A percentile compares a stretch with the other conserved stretches of the same genome.
Evolutionary conservation across 768 basidiomycete genomes (phyloP).

Genomic region (Phallus indusiatus): DNA sequence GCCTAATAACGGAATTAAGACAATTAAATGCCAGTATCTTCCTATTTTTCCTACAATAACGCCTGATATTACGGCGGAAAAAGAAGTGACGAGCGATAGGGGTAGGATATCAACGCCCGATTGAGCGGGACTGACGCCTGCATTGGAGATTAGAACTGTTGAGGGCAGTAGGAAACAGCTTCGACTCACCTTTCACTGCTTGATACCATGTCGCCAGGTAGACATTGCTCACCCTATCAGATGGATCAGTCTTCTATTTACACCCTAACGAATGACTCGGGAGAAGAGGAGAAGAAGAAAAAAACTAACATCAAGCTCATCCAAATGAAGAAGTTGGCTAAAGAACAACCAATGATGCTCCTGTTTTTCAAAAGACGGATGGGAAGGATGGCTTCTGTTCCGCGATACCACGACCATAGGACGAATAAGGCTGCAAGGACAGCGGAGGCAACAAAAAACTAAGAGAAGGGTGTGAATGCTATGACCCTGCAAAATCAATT

Average conservation of each 20-base stretch:
- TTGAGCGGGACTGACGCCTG: conserved; percentile 4
- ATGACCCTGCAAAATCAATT: not conserved
- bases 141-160: not conserved
- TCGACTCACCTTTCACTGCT: conserved; percentile 3
- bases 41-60: conserved; percentile 5
- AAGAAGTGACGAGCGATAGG: conserved; percentile 1
- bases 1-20: not conserved
- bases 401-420: conserved; percentile 2
- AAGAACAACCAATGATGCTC: not conserved
- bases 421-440: not conserved
- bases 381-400: conserved; percentile 1
- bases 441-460: conserved; percentile 3
- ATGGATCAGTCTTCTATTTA: not conserved
- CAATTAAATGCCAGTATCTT: conserved; percentile 4
- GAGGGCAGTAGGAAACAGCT: not conserved
- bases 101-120: conserved; percentile 6
- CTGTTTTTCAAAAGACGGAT: conserved; percentile 1
- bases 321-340: conserved; percentile 3
- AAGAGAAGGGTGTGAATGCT: not conserved
- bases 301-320: conserved; percentile 5
- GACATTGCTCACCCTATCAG: conserved; percentile 1
- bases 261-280: not conserved
- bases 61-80: not conserved
- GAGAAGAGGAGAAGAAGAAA: not conserved
- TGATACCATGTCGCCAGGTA: conserved; percentile 10